Percentiles rank a stretch among this genome's conserved stretches.
Conservation (phyloP, 345 rosid genomes). For the Clausena lansium region DNA sequence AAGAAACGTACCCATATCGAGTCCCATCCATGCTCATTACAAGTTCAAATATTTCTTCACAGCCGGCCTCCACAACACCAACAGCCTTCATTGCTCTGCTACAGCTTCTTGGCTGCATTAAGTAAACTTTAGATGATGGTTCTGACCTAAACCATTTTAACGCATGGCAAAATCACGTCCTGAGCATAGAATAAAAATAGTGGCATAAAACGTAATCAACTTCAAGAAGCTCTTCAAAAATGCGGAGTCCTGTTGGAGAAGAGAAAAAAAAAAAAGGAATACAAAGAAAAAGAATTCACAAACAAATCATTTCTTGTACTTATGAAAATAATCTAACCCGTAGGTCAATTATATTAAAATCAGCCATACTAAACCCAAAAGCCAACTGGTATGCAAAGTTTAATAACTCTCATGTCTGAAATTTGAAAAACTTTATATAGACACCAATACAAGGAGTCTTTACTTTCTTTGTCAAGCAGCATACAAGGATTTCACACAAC, state of each 20-base stretch:
- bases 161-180: constrained; percentile 16
- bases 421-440: neutral
- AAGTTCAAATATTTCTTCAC: constrained; percentile 97
- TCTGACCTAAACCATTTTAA: constrained; percentile 20
- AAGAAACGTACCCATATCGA: constrained; percentile 89
- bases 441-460: neutral
- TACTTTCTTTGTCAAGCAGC: neutral
- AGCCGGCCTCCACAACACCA: constrained; percentile 95
- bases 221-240: constrained; percentile 99
- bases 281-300: constrained; percentile 8
- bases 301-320: constrained; percentile 7
- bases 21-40: constrained; percentile 99
- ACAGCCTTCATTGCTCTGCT: constrained; percentile 99
- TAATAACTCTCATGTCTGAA: neutral
- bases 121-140: constrained; percentile 25
- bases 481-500: constrained; percentile 1
- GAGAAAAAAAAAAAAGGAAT: constrained; percentile 9
- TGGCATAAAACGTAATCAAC: constrained; percentile 92
- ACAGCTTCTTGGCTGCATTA: constrained; percentile 96
- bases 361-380: neutral
- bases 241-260: constrained; percentile 77
- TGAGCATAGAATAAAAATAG: constrained; percentile 22
- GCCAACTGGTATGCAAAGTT: neutral
- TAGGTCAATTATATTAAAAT: neutral
- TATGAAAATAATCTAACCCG: neutral